A percentile compares a stretch with the other conserved stretches of the same genome.
Conservation (phyloP, 2,329 filamentous ascomycete species). For the Ophiostoma pallidulum region DNA sequence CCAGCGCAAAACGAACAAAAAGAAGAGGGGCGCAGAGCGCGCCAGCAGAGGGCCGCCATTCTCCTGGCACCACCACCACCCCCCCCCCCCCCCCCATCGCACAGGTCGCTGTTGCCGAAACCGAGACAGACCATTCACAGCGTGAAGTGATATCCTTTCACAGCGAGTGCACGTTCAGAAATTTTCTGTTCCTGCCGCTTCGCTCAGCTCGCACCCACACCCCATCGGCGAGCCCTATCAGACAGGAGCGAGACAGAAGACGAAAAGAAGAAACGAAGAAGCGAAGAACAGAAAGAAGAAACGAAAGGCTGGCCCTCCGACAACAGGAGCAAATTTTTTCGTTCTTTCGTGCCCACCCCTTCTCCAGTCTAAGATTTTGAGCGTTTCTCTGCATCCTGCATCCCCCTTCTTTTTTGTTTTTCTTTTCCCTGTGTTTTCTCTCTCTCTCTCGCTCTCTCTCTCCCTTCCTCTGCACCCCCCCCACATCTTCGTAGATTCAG, state of each 20-base stretch:
- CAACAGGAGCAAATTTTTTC: neutral
- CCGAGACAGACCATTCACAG: slow-evolving; percentile 13
- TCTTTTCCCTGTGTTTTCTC: too few relatives aligned
- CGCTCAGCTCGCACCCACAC: neutral
- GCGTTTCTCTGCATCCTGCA: neutral
- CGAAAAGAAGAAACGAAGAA: too few relatives aligned
- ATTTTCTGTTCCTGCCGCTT: slow-evolving; percentile 4
- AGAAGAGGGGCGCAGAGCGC: neutral
- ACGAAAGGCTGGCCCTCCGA: neutral
- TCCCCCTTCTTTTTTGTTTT: neutral
- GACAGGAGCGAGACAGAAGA: too few relatives aligned
- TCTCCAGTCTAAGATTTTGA: too few relatives aligned
- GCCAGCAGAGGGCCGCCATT: neutral
- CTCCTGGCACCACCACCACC: neutral
- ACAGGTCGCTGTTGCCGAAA: slow-evolving; percentile 8
- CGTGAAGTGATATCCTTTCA: slow-evolving; percentile 10
- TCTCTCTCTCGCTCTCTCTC: too few relatives aligned
- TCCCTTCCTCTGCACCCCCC: too few relatives aligned
- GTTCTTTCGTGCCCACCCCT: too few relatives aligned
- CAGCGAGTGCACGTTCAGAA: slow-evolving; percentile 9
- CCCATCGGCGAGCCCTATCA: slow-evolving; percentile 6
- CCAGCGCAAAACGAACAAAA: neutral
- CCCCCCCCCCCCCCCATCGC: too few relatives aligned
- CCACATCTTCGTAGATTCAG: too few relatives aligned
- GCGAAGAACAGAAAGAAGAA: too few relatives aligned